Base-by-base conservation (phyloP, 441 rosid species). In the Macaranga tanarius region DNA sequence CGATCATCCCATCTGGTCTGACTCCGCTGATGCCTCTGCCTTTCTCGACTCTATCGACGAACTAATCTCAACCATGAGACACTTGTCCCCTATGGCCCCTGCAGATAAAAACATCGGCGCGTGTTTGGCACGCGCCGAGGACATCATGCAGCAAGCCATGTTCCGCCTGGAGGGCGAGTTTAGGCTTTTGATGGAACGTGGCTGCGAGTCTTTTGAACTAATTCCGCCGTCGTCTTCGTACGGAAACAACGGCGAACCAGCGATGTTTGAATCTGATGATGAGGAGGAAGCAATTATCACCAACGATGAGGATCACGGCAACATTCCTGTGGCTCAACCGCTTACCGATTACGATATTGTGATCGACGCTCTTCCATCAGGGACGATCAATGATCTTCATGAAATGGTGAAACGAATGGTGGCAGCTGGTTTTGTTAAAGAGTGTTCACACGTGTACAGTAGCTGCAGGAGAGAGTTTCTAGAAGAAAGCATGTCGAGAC, bases 371-470 rank as follows among this genome's bases (percentile, higher is more conserved):
- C 88, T 95, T 26, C 97, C 99, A 0, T 83, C 89, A 55, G 98
- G 87, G 15, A 89, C 95, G 0, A 83, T 95, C 48, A 84, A 79
- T 75, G 99, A 92, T 60, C 83, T 95, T 13, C 90, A 92, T 77
- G 98, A 91, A 88, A 91, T 95, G 67, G 87, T 92, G 5, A 91
- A 87, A 85, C 88, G 98, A 6, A 92, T 95, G 99, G 90, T 91
- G 42, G 88, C 79, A 0, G 94, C 97, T 0, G 91, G 97, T 54
- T 95, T 83, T 67, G 90, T 75, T 15, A 87, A 88, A 78, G 87
- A 90, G 65, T 92, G 97, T 73, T 86, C 95, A 2, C 95, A 90
- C 71, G 98, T 86, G 57, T 92, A 91, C 84, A 87, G 98, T 63
- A 81, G 87, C 70, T 86, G 88, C 77, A 79, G 99, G 72, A 86